Base-by-base conservation (phyloP, 2,329 filamentous ascomycete species). In the Seiridium cupressi region DNA sequence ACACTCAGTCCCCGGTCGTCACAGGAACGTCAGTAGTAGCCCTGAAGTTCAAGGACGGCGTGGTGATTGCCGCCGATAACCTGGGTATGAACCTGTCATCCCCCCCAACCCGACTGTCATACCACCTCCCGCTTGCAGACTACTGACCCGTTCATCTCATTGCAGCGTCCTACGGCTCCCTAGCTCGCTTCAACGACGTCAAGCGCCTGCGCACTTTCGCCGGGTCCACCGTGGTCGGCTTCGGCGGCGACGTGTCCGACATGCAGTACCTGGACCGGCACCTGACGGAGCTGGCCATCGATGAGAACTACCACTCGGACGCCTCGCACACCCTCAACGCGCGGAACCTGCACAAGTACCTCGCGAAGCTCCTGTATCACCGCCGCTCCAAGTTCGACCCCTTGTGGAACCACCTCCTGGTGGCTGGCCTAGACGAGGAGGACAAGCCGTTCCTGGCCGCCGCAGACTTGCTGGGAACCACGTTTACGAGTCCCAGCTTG, bases 241-340 rank as follows among this genome's bases (percentile, higher is more conserved):
- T 98, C 79, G 92, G 93, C 75, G 95, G 95, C 76, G 95, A 99
- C 81, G 89, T 99, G 69, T 96, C 92, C 65, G 95, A 99, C 82
- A 98, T 99, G 95, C 95, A 99, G 82, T 96, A 96, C 82, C 88
- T 99, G 68, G 91, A 97, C 85, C 89, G 95, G 69, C 87, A 97
- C 72, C 89, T 99, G 68, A 89, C 85, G 72, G 90, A 91, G 64
- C 89, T 98, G 69, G 88, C 91, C 74, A 92, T 96, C 76, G 85
- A 90, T 75, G 93, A 98, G 82, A 90, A 92, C 73, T 98, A 99
- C 82, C 84, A 84, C 53, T 60, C 60, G 61, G 73, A 71, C 64
- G 75, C 68, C 70, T 77, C 72, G 62, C 78, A 82, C 70, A 78
- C 80, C 67, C 89, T 99, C 70, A 92, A 90, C 75, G 95, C 95